phyloP scores from a whole-genome alignment of 2,329 filamentous ascomycete species.

The Neofusicoccum ribis region DNA sequence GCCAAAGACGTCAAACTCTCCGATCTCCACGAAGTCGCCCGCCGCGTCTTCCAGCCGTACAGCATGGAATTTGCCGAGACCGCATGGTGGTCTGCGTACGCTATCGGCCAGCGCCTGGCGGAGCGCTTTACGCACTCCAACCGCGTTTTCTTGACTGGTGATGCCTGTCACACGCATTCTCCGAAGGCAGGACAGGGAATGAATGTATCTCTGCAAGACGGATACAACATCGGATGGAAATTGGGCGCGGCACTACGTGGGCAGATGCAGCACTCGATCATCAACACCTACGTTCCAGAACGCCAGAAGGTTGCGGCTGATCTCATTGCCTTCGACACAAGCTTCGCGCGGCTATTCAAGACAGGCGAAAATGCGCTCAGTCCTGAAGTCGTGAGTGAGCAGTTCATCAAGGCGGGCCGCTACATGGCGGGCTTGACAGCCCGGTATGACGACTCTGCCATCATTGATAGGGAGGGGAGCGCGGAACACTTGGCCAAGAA shows the following conservation, averaged over 20 bases:
- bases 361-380: slow-evolving; percentile 35
- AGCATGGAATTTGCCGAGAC: slow-evolving; percentile 40
- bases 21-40: slow-evolving; percentile 50
- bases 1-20: slow-evolving; percentile 55
- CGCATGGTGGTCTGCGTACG: slow-evolving; percentile 72
- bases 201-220: slow-evolving; percentile 62
- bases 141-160: slow-evolving; percentile 68
- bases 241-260: slow-evolving; percentile 46
- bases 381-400: slow-evolving; percentile 54
- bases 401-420: slow-evolving; percentile 58
- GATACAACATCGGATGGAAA: slow-evolving; percentile 61
- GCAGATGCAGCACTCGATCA: slow-evolving; percentile 41
- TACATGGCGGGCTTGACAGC: slow-evolving; percentile 63
- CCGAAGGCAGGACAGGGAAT: slow-evolving; percentile 71
- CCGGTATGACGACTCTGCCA: slow-evolving; percentile 53
- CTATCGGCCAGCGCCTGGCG: slow-evolving; percentile 70
- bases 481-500: slow-evolving; percentile 39
- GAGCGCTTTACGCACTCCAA: slow-evolving; percentile 66
- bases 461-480: slow-evolving; percentile 43
- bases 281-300: slow-evolving; percentile 64
- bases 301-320: slow-evolving; percentile 49
- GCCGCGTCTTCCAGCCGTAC: slow-evolving; percentile 52
- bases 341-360: slow-evolving; percentile 54
- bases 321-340: slow-evolving; percentile 62
- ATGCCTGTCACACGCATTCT: slow-evolving; percentile 69